Evolutionary conservation across 495 filamentous ascomycete species (phyloP).

Genomic region (Staphylotrichum tortipilum): DNA sequence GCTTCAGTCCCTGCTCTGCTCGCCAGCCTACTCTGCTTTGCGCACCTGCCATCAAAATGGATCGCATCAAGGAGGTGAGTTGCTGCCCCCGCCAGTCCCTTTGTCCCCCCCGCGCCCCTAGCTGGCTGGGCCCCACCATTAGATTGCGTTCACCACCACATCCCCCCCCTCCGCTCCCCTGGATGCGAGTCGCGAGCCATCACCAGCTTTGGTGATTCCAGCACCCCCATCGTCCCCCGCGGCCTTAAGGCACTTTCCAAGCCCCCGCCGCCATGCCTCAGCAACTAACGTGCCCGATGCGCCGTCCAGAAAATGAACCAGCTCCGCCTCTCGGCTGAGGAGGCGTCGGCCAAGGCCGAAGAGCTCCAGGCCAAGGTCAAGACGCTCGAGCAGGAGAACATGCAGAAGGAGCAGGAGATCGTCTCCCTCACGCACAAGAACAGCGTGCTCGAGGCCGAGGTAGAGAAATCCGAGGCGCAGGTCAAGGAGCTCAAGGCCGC

Average conservation of each 20-base stretch:
- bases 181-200: no score
- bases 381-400: constrained; percentile 85
- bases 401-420: constrained; percentile 95
- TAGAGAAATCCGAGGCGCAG: constrained; percentile 75
- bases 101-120: no score
- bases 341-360: constrained; percentile 65
- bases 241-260: no score
- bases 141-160: constrained; percentile 11
- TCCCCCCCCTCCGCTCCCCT: no score
- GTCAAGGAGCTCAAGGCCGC: constrained; percentile 72
- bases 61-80: constrained; percentile 76
- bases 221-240: no score
- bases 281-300: constrained; percentile 13
- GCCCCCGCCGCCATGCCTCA: no score
- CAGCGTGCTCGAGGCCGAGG: constrained; percentile 72
- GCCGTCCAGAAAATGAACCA: constrained; percentile 72
- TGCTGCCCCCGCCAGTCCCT: constrained; percentile 24
- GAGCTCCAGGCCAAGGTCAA: constrained; percentile 84
- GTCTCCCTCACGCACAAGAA: constrained; percentile 90
- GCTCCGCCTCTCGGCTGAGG: constrained; percentile 88
- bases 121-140: constrained; percentile 39
- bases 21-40: constrained; percentile 6
- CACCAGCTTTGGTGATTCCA: constrained; percentile 2
- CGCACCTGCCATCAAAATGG: constrained; percentile 40
- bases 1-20: constrained; percentile 5